Evolutionary conservation across 352 stramenopile genomes (phyloP), one percentile per base, ranked within the genome.

Genomic region (Pythium phragmitis): DNA sequence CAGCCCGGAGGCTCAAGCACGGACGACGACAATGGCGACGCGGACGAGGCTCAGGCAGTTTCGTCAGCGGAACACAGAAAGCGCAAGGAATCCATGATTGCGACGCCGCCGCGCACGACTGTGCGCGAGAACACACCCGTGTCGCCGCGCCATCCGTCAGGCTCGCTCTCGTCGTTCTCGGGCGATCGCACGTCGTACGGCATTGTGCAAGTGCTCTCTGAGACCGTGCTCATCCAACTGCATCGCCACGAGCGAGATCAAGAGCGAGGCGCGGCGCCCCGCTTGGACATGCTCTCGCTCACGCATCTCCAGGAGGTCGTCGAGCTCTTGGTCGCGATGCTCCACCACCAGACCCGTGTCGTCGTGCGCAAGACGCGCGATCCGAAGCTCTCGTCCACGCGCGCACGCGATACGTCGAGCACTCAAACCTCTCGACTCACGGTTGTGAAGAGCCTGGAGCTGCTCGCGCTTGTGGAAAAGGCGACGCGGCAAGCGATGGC

Each of bases 51-150:
- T 4, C 5, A 26, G 19, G 7, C 36, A 26, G 17, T 51, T n/a
- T 46, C 65, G 17, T 57, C 57, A 11, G 48, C 4, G 6, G 62
- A 68, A 30, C 45, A 36, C 14, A 59, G 73, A 5, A 91, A 88
- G 49, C 68, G 82, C 16, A 89, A 88, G 64, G 78, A 89, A 37
- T 91, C 80, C 12, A 91, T 89, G 80, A 87, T 89, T 30, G 80
- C 78, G 11, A 86, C 82, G 2, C 80, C 76, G 52, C 70, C 70
- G 53, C 67, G 74, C 3, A 39, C 34, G 6, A 68, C 65, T 26
- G 65, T 16, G 14, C 57, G 46, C 2, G n/a, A 34, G 36, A 41
- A 64, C 36, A 23, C 68, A 30, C 58, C 60, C 21, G 57, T 57
- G 16, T 64, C 60, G 0, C 58, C 68, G 9, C 65, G 63, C 11